These are phyloP conservation scores for Schwanniomyces pseudopolymorphus DNA, from an alignment of 805 yeast species.

Conservation along the genomic window DNA sequence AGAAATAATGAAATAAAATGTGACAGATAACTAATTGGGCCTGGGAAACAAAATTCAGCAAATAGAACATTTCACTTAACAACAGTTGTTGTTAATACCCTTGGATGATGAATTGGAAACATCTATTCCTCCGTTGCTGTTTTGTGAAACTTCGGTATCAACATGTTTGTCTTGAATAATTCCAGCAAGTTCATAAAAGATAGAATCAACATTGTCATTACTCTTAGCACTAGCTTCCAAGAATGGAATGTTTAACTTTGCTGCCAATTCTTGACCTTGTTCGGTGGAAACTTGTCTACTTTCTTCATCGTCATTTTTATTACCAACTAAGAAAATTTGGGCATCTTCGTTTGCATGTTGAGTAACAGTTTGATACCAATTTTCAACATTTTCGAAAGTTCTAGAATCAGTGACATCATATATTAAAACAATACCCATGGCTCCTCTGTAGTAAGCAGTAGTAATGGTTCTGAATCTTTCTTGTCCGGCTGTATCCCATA, in stretches of 20 bases:
- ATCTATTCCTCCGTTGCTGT: conserved; percentile 32
- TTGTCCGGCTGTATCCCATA: conserved; percentile 98
- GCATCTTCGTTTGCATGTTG: conserved; percentile 98
- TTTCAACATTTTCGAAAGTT: conserved; percentile 87
- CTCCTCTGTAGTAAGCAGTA: conserved; percentile 89
- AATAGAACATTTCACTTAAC: conserved; percentile 19
- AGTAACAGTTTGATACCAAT: conserved; percentile 94
- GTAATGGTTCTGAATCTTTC: conserved; percentile 93
- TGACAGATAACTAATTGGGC: background rate
- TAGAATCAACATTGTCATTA: conserved; percentile 86
- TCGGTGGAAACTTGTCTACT: conserved; percentile 84
- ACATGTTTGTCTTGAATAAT: conserved; percentile 79
- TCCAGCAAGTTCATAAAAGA: conserved; percentile 85
- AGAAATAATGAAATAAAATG: background rate
- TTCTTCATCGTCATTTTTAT: conserved; percentile 89
- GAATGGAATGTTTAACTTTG: conserved; percentile 84
- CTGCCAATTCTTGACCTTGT: conserved; percentile 88
- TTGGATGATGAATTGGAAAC: conserved; percentile 31
- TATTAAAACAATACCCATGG: conserved; percentile 81
- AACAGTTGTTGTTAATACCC: conserved; percentile 36
- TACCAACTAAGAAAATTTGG: conserved; percentile 90
- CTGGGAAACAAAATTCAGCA: background rate
- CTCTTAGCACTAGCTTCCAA: conserved; percentile 96
- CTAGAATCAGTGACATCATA: conserved; percentile 87
- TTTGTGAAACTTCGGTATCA: conserved; percentile 33